A percentile compares a stretch with the other conserved stretches of the same genome.
Evolutionary conservation across 257 asterid species (phyloP).

Genomic region (Nicotiana noctiflora): DNA sequence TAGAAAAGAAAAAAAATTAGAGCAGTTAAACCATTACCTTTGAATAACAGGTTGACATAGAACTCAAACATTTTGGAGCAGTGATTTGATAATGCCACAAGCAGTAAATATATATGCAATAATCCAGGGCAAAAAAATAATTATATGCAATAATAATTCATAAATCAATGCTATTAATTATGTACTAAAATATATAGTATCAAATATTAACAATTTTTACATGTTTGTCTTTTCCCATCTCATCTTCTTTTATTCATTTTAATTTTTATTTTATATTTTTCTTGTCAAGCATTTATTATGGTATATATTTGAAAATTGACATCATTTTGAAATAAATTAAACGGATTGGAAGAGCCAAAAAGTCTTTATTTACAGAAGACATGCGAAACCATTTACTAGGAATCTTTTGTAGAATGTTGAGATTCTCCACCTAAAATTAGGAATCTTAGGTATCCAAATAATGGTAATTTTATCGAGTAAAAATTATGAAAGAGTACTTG

Average conservation of each 20-base stretch:
- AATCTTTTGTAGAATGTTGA: not conserved
- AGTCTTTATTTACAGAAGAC: not conserved
- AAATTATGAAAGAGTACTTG: too few relatives aligned
- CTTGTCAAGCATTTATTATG: not conserved
- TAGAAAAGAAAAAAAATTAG: not conserved
- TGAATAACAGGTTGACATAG: not conserved
- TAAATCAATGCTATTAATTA: not conserved
- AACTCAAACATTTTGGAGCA: not conserved
- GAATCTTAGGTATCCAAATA: conserved; percentile 3
- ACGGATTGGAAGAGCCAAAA: not conserved
- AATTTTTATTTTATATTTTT: not conserved
- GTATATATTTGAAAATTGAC: not conserved
- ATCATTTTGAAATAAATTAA: not conserved
- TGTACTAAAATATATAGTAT: not conserved
- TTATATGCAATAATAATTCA: not conserved
- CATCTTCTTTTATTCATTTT: not conserved
- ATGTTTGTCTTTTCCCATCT: not conserved
- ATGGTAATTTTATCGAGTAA: not conserved
- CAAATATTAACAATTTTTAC: not conserved
- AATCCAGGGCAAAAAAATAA: too few relatives aligned
- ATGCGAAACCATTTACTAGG: not conserved
- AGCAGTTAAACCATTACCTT: conserved; percentile 7
- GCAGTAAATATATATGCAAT: not conserved
- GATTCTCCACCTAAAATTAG: not conserved
- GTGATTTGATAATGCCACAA: not conserved